Percentiles rank a stretch among this genome's conserved stretches.
These are phyloP conservation scores for Tilletia setariae DNA, from an alignment of 1,284 basidiomycete genomes.

Conservation along the genomic window DNA sequence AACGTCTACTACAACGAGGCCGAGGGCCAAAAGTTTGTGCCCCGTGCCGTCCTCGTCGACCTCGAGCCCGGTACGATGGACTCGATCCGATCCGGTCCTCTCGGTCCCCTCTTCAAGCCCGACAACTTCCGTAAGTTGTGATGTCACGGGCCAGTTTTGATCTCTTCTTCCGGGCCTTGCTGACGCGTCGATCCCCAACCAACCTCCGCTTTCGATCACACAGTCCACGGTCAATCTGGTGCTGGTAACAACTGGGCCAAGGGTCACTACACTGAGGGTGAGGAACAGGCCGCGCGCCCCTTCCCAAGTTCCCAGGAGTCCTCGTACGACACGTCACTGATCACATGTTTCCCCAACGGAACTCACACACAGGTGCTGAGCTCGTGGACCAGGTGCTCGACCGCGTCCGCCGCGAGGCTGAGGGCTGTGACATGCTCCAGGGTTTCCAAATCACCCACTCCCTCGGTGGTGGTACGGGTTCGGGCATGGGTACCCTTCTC, in stretches of 20 bases:
- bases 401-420: slow-evolving; percentile 58
- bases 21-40: slow-evolving; percentile 72
- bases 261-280: slow-evolving; percentile 56
- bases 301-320: not conserved
- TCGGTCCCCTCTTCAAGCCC: slow-evolving; percentile 76
- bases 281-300: not conserved
- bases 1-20: slow-evolving; percentile 55
- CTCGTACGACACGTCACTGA: not conserved
- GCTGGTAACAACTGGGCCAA: slow-evolving; percentile 94
- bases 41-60: slow-evolving; percentile 88
- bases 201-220: not conserved
- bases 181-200: not conserved
- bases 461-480: slow-evolving; percentile 73
- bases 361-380: slow-evolving; percentile 63
- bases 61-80: slow-evolving; percentile 87
- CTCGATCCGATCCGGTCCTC: slow-evolving; percentile 63
- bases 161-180: not conserved
- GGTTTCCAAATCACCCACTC: slow-evolving; percentile 92
- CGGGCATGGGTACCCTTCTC: slow-evolving; percentile 46
- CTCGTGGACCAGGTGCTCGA: slow-evolving; percentile 78
- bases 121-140: slow-evolving; percentile 64
- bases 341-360: not conserved
- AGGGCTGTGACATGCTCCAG: slow-evolving; percentile 80
- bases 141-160: slow-evolving; percentile 11
- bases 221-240: slow-evolving; percentile 61